Evolutionary conservation across 805 yeast species (phyloP).

Genomic region (Candida khao-thaluensis): DNA sequence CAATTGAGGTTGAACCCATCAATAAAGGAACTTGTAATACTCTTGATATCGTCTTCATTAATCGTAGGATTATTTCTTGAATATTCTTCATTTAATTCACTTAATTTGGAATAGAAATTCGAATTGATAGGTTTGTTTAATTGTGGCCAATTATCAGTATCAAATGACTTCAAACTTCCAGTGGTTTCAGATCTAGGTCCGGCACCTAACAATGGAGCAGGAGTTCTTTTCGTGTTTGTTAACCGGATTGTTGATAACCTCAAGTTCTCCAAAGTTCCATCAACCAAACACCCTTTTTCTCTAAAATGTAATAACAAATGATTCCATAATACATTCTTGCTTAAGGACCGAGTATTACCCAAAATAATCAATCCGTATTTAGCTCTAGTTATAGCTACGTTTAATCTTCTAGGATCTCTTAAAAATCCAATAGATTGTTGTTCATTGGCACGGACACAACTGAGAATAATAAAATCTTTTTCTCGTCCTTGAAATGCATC

Average conservation of each 20-base stretch:
- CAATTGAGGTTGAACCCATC: conserved; percentile 24
- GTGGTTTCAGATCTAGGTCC: neutral
- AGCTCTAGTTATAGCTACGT: conserved; percentile 46
- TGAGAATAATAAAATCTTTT: conserved; percentile 42
- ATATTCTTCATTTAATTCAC: conserved; percentile 19
- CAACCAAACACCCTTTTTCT: conserved; percentile 84
- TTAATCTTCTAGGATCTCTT: conserved; percentile 43
- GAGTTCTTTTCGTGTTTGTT: conserved; percentile 25
- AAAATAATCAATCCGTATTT: conserved; percentile 51
- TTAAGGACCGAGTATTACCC: conserved; percentile 80
- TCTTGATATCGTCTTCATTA: conserved; percentile 34
- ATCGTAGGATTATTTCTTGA: neutral
- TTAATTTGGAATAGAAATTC: conserved; percentile 34
- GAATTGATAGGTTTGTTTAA: conserved; percentile 25
- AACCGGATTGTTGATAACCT: conserved; percentile 66
- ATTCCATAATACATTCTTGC: conserved; percentile 74
- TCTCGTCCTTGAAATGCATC: conserved; percentile 47
- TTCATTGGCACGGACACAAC: conserved; percentile 46
- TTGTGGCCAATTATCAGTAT: conserved; percentile 27
- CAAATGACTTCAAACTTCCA: conserved; percentile 15
- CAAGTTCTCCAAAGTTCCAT: conserved; percentile 79
- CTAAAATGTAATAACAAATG: conserved; percentile 73
- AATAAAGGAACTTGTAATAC: conserved; percentile 41
- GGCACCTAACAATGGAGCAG: neutral
- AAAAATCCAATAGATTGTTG: conserved; percentile 42